Conservation (phyloP, 257 asterid species). For the Solanum ossicruentum region DNA sequence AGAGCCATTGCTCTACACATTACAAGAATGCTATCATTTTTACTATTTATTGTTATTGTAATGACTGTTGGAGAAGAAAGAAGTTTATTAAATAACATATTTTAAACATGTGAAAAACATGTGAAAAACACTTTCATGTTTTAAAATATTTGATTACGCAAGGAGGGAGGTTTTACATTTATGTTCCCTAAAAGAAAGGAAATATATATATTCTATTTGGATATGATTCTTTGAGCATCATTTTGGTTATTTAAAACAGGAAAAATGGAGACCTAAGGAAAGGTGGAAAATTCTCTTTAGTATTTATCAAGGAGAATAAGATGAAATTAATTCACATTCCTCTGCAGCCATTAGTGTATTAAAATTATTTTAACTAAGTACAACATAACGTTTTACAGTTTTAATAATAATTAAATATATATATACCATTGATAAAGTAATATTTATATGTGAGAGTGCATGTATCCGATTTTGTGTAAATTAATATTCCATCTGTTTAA, state of each 20-base stretch:
- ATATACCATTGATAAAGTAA: not conserved
- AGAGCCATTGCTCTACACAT: not conserved
- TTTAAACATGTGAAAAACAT: not conserved
- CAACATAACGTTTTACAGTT: not conserved
- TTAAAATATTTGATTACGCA: not conserved
- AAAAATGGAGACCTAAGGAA: not conserved
- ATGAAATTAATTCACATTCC: not conserved
- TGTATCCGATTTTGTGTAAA: not conserved
- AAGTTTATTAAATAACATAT: not conserved
- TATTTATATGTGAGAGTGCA: not conserved
- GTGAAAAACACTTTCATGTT: not conserved
- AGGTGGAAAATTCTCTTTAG: not conserved
- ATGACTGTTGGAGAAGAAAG: not conserved
- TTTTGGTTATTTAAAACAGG: not conserved
- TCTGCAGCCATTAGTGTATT: not conserved
- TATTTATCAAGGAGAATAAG: not conserved
- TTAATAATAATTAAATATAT: not conserved
- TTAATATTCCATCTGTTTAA: too few relatives aligned
- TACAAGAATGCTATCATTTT: not conserved
- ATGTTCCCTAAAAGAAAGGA: not conserved
- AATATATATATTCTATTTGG: not conserved
- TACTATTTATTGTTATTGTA: not conserved
- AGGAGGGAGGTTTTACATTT: not conserved
- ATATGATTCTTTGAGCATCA: not conserved
- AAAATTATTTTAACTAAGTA: not conserved